Conservation (phyloP, 441 rosid species). For the Syzygium syzygioides region DNA sequence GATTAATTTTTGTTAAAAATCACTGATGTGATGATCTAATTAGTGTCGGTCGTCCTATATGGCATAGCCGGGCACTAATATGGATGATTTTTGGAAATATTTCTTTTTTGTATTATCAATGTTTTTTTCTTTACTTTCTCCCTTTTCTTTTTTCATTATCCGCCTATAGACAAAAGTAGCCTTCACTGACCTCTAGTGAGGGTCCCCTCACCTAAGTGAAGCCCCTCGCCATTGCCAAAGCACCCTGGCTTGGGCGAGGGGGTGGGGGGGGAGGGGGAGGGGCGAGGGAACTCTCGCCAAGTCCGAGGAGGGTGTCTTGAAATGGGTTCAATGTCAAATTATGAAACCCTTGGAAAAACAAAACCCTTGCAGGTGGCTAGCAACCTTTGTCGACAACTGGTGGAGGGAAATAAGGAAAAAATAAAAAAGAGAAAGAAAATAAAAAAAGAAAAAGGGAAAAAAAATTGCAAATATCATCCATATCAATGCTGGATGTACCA, state of each 20-base stretch:
- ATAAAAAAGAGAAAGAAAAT: accelerated
- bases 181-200: accelerated
- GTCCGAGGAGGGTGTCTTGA: too few species aligned
- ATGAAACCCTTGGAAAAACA: too few species aligned
- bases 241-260: too few species aligned
- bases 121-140: neutral
- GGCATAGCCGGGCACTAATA: accelerated
- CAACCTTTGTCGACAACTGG: too few species aligned
- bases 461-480: neutral
- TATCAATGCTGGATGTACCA: accelerated
- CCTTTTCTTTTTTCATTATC: neutral
- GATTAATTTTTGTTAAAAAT: neutral
- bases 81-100: too few species aligned
- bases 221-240: too few species aligned
- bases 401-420: neutral
- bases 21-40: accelerated
- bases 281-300: too few species aligned
- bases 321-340: too few species aligned
- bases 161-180: neutral
- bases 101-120: too few species aligned
- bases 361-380: too few species aligned
- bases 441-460: accelerated
- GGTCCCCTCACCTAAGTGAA: neutral
- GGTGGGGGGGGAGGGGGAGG: too few species aligned
- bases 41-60: neutral